phyloP scores from a whole-genome alignment of 257 asterid species.

The Oldenlandia corymbosa region DNA sequence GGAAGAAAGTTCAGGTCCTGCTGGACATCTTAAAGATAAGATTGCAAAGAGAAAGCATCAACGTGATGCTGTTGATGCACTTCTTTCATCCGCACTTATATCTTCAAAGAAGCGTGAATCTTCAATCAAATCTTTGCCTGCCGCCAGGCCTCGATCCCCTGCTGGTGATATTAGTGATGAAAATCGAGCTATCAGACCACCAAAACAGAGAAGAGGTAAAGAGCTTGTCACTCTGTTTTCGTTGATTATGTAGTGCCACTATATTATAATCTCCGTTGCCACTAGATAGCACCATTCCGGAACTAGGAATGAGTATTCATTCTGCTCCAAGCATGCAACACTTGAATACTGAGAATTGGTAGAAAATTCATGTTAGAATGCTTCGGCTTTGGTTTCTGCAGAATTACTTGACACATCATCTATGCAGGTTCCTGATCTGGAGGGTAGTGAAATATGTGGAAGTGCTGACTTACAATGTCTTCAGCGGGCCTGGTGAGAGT shows the following conservation, averaged over 20 bases:
- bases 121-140: conserved; percentile 37
- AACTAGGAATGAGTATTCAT: too few species aligned
- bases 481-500: neutral
- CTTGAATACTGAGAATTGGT: neutral
- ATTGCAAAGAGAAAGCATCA: conserved; percentile 67
- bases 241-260: too few species aligned
- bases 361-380: neutral
- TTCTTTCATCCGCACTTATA: conserved; percentile 85
- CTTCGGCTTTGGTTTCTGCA: neutral
- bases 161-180: conserved; percentile 20
- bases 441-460: neutral
- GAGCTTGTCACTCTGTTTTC: neutral
- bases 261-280: too few species aligned
- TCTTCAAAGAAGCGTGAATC: conserved; percentile 69
- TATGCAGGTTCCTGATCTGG: neutral
- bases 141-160: conserved; percentile 32
- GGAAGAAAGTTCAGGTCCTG: conserved; percentile 33
- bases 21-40: conserved; percentile 30
- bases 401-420: neutral
- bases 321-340: neutral
- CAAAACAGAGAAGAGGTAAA: conserved; percentile 48
- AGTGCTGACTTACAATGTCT: neutral
- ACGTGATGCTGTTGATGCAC: conserved; percentile 91
- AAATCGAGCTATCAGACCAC: conserved; percentile 35
- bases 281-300: too few species aligned